Base-by-base conservation (phyloP, 2,329 filamentous ascomycete species). In the Penicillium sp. region DNA sequence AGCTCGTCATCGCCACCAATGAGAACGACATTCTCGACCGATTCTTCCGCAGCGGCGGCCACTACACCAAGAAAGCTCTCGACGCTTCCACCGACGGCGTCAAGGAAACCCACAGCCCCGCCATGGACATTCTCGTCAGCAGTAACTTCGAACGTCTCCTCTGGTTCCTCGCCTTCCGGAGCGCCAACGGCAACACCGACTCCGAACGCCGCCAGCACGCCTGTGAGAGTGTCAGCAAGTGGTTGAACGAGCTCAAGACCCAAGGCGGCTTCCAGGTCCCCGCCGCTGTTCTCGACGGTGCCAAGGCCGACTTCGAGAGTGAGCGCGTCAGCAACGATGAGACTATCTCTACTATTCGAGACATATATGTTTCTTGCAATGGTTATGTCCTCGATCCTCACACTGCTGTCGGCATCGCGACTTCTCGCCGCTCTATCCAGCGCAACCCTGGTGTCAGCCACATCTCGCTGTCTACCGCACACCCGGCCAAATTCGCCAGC, bases 41-140 rank as follows among this genome's bases (percentile, higher is more conserved):
- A 31, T 99, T 99, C 81, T 96, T 90, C 89, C 87, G 88, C 76
- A 89, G 87, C 0, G 90, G 62, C 6, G 73, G 93, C 36, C 81
- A 82, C 61, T 97, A 97, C 75, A 89, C 94, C 77, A 97, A 96
- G 81, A 82, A 91, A 65, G 78, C 85, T 8, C 79, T 84, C 7
- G 54, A 50, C 9, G 31, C 49, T 1, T 15, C 47, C 10, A 24
- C 77, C 42, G 83, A 85, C 42, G 90, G 89, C 34, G 90, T 93
- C 57, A 92, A 90, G 76, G 92, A 95, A 76, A 99, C 94, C 0
- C 82, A 95, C 47, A 91, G 88, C 63, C 94, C 94, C 0, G 94
- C 94, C 42, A 97, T 99, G 94, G 94, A 99, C 72, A 97, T 97
- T 60, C 80, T 97, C 3, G 92, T 97, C 12, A 93, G 88, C 23